Percentiles rank a stretch among this genome's conserved stretches.
Conservation (phyloP, 208 protist species). For the Jaenimonas drosophilae region DNA sequence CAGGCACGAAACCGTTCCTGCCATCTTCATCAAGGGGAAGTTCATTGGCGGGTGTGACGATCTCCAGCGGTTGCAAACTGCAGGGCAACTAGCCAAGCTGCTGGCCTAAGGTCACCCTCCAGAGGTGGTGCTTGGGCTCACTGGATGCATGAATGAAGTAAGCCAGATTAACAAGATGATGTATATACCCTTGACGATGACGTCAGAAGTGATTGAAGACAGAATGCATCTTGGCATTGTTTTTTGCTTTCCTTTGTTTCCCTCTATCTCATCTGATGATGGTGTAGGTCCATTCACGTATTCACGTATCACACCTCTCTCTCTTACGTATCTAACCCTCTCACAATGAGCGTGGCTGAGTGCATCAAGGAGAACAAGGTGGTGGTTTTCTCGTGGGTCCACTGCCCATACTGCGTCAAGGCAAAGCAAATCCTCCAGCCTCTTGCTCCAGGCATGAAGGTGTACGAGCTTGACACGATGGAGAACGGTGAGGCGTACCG, state of each 20-base stretch:
- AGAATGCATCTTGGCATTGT: no score
- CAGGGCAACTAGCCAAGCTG: slow-evolving; percentile 33
- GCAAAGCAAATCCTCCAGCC: slow-evolving; percentile 50
- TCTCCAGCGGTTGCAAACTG: slow-evolving; percentile 27
- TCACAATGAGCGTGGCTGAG: slow-evolving; percentile 21
- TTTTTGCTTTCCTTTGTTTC: slow-evolving; percentile 8
- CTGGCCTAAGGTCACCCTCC: no score
- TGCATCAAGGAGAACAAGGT: slow-evolving; percentile 36
- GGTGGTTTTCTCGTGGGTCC: slow-evolving; percentile 56
- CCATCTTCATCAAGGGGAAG: slow-evolving; percentile 68
- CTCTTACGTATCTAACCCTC: no score
- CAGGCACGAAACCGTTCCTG: slow-evolving; percentile 67
- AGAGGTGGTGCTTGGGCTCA: no score
- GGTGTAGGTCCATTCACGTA: neutral
- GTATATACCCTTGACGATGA: no score
- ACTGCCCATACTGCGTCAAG: slow-evolving; percentile 48
- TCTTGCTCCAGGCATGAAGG: slow-evolving; percentile 24
- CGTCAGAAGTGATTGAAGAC: no score
- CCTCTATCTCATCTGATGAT: neutral
- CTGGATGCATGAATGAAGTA: no score
- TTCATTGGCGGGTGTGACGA: slow-evolving; percentile 61
- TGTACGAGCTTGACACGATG: slow-evolving; percentile 47
- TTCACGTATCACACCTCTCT: no score
- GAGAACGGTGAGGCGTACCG: slow-evolving; percentile 43
- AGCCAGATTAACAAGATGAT: no score